Conservation (phyloP, 2,329 filamentous ascomycete genomes). For the Cordyceps javanica region DNA sequence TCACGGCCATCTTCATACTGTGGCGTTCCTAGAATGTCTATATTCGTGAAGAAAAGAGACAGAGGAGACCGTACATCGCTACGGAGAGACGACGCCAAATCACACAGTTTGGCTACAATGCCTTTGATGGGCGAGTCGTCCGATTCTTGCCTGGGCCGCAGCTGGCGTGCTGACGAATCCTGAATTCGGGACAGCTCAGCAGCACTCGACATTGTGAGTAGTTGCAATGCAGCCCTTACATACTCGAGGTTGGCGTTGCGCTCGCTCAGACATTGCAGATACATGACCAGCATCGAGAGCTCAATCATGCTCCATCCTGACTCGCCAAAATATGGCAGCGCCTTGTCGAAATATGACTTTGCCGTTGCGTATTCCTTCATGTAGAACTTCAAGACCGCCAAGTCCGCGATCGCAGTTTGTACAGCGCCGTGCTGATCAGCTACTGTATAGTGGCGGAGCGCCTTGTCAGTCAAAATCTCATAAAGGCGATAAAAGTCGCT, state of each 20-base stretch:
- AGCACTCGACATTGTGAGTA: slow-evolving; percentile 61
- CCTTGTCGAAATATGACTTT: slow-evolving; percentile 68
- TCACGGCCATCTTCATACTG: slow-evolving; percentile 66
- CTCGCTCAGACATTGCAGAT: slow-evolving; percentile 73
- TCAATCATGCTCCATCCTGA: slow-evolving; percentile 76
- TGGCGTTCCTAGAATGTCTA: slow-evolving; percentile 63
- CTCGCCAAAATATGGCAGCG: slow-evolving; percentile 73
- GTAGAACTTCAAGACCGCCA: slow-evolving; percentile 77
- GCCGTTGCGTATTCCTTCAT: slow-evolving; percentile 68
- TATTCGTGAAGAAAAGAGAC: slow-evolving; percentile 64
- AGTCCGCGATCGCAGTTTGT: slow-evolving; percentile 72
- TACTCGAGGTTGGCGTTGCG: slow-evolving; percentile 74
- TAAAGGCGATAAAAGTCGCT: slow-evolving; percentile 62
- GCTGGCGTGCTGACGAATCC: slow-evolving; percentile 25
- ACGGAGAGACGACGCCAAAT: slow-evolving; percentile 36
- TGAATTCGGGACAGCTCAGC: slow-evolving; percentile 45
- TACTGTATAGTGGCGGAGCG: slow-evolving; percentile 74
- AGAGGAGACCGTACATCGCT: slow-evolving; percentile 63
- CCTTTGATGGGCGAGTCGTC: slow-evolving; percentile 35
- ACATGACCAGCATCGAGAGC: slow-evolving; percentile 77
- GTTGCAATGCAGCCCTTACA: slow-evolving; percentile 65
- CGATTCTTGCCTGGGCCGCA: slow-evolving; percentile 22
- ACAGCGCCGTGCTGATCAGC: slow-evolving; percentile 74
- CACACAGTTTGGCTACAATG: slow-evolving; percentile 41
- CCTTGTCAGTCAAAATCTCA: slow-evolving; percentile 75